Evolutionary conservation across 805 yeast species (phyloP), one percentile per base, ranked within the genome.

Genomic region (Candida andamanensis): DNA sequence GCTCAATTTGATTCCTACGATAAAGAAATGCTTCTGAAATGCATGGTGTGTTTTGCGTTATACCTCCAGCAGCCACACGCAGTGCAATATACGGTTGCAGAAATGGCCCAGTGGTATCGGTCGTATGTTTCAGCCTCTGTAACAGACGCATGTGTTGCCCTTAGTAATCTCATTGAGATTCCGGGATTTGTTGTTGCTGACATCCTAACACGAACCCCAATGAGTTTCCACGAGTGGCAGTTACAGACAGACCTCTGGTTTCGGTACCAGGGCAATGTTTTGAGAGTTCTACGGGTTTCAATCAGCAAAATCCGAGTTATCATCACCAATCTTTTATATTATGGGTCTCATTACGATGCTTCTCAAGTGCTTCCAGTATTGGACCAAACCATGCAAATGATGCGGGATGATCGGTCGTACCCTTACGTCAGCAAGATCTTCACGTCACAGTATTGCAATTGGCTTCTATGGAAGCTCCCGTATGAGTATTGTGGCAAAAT

Each of bases 171-270:
- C 7, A 32, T 48, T 1, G 39, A 47, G 2, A 50, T 67, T 11
- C 76, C 76, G 0, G 43, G 60, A 1, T 65, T 60, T 44, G 53
- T 70, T 1, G 28, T 55, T 1, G 47, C 55, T 1, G 73, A 70
- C 36, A 44, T 69, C 4, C 42, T 67, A 2, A 38, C 51, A 1
- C 49, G 76, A 28, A 52, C 66, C 1, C 69, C 71, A 1, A 35
- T 47, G 33, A 49, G 55, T 5, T 37, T 39, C 14, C 41, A 50
- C 5, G 71, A 66, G 24, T 42, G 50, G 20, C 37, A 49, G 6
- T 45, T 64, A 12, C 69, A 62, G 34, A 44, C 47, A 8, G 69
- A 63, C 28, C 35, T 66, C 7, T 66, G 69, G 69, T 2, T 13
- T 15, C 6, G 20, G 4, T n/a, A n/a, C n/a, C n/a, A n/a, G n/a